A percentile compares a stretch with the other conserved stretches of the same genome.
phyloP scores from a whole-genome alignment of 2,329 filamentous ascomycete genomes.

The Penicillium aurantiogriseum region DNA sequence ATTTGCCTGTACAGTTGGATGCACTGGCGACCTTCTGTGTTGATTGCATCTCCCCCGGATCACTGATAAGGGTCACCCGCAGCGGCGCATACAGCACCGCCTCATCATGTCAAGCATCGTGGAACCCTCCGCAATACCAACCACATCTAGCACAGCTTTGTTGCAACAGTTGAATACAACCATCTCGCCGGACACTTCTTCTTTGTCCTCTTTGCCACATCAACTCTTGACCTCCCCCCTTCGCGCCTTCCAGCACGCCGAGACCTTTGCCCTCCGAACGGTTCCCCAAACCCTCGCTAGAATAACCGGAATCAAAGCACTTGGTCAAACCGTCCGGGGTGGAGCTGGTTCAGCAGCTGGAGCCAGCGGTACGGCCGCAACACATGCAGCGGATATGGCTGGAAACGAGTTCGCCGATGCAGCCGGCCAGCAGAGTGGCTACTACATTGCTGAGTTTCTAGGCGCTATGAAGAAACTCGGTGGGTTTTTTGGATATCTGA shows the following conservation, averaged over 20 bases:
- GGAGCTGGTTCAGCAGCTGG: slow-evolving; percentile 12
- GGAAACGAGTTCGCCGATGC: slow-evolving; percentile 35
- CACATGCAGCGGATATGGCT: slow-evolving; percentile 35
- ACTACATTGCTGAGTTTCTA: slow-evolving; percentile 46
- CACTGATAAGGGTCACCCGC: slow-evolving; percentile 16
- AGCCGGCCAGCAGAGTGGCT: slow-evolving; percentile 35
- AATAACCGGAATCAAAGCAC: slow-evolving; percentile 28
- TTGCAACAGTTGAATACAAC: slow-evolving; percentile 22
- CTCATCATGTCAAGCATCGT: slow-evolving; percentile 29
- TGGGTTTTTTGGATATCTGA: slow-evolving; percentile 85
- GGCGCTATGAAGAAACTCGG: slow-evolving; percentile 67
- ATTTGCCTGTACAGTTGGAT: background rate
- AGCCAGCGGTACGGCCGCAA: slow-evolving; percentile 42
- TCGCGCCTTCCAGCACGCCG: slow-evolving; percentile 37
- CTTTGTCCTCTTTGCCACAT: slow-evolving; percentile 30
- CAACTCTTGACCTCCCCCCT: slow-evolving; percentile 38
- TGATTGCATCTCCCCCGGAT: slow-evolving; percentile 21
- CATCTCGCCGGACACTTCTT: slow-evolving; percentile 16
- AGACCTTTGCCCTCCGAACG: slow-evolving; percentile 36
- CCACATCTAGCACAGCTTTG: slow-evolving; percentile 21
- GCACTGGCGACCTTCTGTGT: slow-evolving; percentile 10
- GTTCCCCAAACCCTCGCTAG: slow-evolving; percentile 36
- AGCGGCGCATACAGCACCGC: slow-evolving; percentile 3
- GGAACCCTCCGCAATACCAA: slow-evolving; percentile 20
- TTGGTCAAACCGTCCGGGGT: slow-evolving; percentile 27